Percentiles rank a stretch among this genome's conserved stretches.
These are phyloP conservation scores for Daldinia concentrica DNA, from an alignment of 495 filamentous ascomycete species.

Conservation along the genomic window DNA sequence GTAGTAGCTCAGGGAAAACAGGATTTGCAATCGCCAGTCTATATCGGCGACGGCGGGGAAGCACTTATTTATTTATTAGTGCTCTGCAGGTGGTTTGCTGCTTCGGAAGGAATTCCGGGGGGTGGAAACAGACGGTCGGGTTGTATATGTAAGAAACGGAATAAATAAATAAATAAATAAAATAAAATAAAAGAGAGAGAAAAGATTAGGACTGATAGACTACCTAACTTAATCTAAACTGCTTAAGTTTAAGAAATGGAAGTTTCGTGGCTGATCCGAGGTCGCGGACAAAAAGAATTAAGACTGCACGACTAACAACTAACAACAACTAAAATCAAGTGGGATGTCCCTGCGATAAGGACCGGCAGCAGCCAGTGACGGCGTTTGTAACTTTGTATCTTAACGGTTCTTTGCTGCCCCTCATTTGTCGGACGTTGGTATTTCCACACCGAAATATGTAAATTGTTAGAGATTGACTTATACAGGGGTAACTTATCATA, in stretches of 20 bases:
- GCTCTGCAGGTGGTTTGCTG: neutral
- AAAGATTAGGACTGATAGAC: neutral
- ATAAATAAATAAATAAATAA: neutral
- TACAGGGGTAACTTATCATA: no score
- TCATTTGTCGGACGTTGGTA: constrained; percentile 22
- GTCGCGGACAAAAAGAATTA: neutral
- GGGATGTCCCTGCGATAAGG: constrained; percentile 19
- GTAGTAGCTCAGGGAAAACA: neutral
- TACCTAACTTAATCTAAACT: neutral
- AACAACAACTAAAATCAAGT: no score
- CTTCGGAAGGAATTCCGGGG: neutral
- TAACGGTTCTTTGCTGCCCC: neutral
- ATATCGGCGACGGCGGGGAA: constrained; percentile 13
- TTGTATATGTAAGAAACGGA: neutral
- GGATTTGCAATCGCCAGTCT: neutral
- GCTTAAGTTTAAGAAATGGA: neutral
- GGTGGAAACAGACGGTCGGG: neutral
- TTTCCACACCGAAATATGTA: constrained; percentile 15
- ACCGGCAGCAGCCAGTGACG: neutral
- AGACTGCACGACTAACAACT: neutral
- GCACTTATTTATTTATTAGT: constrained; percentile 7
- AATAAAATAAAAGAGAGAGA: neutral
- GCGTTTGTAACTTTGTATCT: neutral
- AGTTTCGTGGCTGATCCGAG: neutral
- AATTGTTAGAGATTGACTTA: neutral